phyloP scores from a whole-genome alignment of 2,329 filamentous ascomycete genomes.

The Lachnellula cervina region DNA sequence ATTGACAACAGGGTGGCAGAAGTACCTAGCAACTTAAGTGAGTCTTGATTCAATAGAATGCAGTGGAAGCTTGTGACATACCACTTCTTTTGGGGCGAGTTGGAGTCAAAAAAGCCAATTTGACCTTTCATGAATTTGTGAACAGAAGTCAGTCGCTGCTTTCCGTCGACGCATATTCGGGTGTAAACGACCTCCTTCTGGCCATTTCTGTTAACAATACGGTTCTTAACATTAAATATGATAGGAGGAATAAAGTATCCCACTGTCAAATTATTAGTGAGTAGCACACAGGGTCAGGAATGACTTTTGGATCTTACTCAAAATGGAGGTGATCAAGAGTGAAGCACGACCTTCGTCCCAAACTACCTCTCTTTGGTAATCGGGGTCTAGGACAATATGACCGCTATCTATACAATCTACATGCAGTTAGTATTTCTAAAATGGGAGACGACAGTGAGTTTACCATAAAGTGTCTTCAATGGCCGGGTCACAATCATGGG shows the following conservation, averaged over 20 bases:
- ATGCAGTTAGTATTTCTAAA: conserved; percentile 5
- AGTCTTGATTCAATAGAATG: background rate
- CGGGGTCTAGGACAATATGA: conserved; percentile 39
- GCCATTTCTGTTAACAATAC: conserved; percentile 9
- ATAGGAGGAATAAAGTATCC: conserved; percentile 41
- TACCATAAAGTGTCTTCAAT: conserved; percentile 22
- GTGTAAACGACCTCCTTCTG: conserved; percentile 17
- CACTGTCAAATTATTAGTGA: conserved; percentile 19
- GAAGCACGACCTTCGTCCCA: conserved; percentile 36
- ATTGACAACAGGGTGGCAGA: conserved; percentile 25
- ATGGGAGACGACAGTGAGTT: conserved; percentile 3
- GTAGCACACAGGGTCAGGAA: background rate
- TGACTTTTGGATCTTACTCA: conserved; percentile 20
- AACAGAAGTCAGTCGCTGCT: conserved; percentile 43
- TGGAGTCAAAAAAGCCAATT: conserved; percentile 39
- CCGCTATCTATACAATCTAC: conserved; percentile 28
- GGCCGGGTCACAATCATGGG: conserved; percentile 23
- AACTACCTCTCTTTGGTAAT: conserved; percentile 44
- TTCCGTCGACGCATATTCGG: conserved; percentile 42
- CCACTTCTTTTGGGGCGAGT: conserved; percentile 37
- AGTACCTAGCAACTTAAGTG: conserved; percentile 22
- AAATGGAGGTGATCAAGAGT: conserved; percentile 27
- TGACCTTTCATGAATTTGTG: conserved; percentile 40
- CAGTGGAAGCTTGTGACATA: conserved; percentile 18
- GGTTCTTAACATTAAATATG: conserved; percentile 38